These are phyloP conservation scores for Candolleomyces efflorescens DNA, from an alignment of 768 basidiomycete genomes.

Conservation along the genomic window DNA sequence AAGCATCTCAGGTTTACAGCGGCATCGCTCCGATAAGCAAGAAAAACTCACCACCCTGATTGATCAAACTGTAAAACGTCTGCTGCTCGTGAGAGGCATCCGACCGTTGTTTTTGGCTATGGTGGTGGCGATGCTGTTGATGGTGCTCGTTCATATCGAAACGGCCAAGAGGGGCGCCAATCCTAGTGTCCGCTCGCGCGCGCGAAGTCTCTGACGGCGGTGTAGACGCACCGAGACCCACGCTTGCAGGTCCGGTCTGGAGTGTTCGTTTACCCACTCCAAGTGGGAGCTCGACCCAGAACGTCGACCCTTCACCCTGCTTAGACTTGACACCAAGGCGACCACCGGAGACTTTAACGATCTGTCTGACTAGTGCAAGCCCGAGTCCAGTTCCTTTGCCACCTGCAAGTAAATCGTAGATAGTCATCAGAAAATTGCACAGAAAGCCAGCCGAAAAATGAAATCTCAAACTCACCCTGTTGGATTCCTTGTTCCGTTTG, in stretches of 20 bases:
- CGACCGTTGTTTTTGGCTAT: slow-evolving; percentile 4
- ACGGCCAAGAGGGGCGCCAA: neutral
- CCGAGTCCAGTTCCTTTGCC: slow-evolving; percentile 74
- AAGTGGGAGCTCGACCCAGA: slow-evolving; percentile 85
- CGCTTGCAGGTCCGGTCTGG: slow-evolving; percentile 12
- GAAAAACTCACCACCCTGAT: slow-evolving; percentile 27
- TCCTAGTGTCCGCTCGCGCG: neutral
- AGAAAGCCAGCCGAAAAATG: neutral
- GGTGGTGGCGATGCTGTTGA: no score
- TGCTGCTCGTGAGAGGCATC: slow-evolving; percentile 30
- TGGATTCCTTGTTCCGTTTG: slow-evolving; percentile 74
- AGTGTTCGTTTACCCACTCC: slow-evolving; percentile 61
- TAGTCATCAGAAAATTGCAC: neutral
- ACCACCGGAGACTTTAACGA: slow-evolving; percentile 72
- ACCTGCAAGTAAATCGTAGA: slow-evolving; percentile 25
- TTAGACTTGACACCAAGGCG: slow-evolving; percentile 67
- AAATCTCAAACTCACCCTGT: slow-evolving; percentile 39
- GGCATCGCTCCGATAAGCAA: neutral
- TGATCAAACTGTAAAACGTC: slow-evolving; percentile 65
- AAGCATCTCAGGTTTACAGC: neutral
- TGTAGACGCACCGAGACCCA: neutral
- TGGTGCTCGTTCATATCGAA: neutral
- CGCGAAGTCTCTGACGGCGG: neutral
- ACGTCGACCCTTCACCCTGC: slow-evolving; percentile 70
- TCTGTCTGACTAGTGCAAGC: slow-evolving; percentile 71